These are phyloP conservation scores for Tylopilus vinaceipallidus DNA, from an alignment of 768 basidiomycete species.

Conservation along the genomic window DNA sequence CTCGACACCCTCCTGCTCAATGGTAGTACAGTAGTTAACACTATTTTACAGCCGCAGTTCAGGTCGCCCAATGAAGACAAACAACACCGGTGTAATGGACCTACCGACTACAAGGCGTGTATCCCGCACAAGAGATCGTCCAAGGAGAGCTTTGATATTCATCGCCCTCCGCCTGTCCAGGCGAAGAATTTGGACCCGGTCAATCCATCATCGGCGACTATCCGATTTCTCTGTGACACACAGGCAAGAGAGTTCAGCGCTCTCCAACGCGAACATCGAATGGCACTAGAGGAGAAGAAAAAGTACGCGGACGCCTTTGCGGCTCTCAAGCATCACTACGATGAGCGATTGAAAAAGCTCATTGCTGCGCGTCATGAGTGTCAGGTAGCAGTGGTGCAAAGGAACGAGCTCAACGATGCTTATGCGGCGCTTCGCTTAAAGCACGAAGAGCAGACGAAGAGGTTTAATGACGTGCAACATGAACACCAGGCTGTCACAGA, in stretches of 20 bases:
- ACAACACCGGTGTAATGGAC: not conserved
- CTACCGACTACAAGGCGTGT: not conserved
- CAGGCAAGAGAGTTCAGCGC: conserved; percentile 7
- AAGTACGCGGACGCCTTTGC: not conserved
- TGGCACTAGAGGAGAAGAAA: conserved; percentile 7
- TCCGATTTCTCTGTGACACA: not conserved
- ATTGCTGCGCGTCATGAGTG: conserved; percentile 2
- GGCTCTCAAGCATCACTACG: conserved; percentile 5
- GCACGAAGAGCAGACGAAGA: conserved; percentile 12
- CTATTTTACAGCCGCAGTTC: not conserved
- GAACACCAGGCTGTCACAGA: conserved; percentile 3
- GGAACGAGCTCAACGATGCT: conserved; percentile 9
- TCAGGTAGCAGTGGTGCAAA: not conserved
- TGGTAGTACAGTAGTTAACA: not conserved
- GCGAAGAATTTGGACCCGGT: not conserved
- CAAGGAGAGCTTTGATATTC: not conserved
- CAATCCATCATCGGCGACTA: not conserved
- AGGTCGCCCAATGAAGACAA: not conserved
- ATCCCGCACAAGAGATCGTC: not conserved
- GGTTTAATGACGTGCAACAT: conserved; percentile 1
- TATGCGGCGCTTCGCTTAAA: conserved; percentile 18
- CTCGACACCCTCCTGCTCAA: not conserved
- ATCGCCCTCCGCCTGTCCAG: not conserved
- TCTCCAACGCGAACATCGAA: conserved; percentile 3
- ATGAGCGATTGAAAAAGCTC: conserved; percentile 7